phyloP scores from a whole-genome alignment of 2,329 filamentous ascomycete genomes.

The Ceratocystiopsis minuta region DNA sequence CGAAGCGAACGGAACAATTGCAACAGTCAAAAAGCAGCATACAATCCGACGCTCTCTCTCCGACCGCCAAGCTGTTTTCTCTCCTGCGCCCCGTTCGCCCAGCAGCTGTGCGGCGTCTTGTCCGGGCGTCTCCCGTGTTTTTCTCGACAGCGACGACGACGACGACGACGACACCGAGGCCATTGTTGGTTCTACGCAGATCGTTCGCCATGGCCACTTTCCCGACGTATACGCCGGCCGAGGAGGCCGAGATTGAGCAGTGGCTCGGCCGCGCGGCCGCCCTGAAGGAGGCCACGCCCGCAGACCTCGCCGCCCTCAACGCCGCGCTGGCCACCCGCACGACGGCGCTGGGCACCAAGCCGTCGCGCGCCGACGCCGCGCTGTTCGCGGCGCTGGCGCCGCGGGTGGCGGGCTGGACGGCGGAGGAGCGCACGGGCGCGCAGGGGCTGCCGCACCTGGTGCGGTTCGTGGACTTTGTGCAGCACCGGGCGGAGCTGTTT shows the following conservation, averaged over 20 bases:
- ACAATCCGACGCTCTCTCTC: background rate
- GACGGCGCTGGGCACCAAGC: conserved; percentile 76
- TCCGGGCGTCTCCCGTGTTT: conserved; percentile 15
- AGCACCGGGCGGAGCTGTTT: conserved; percentile 64
- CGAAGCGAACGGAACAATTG: background rate
- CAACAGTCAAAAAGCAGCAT: background rate
- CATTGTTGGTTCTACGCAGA: background rate
- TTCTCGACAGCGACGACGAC: background rate
- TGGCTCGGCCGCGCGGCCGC: conserved; percentile 68
- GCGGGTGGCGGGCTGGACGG: conserved; percentile 57
- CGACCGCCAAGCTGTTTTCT: conserved; percentile 22
- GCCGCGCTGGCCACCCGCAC: conserved; percentile 73
- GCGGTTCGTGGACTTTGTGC: conserved; percentile 82
- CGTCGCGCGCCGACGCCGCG: conserved; percentile 70
- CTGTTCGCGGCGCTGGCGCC: conserved; percentile 66
- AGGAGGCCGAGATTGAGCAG: conserved; percentile 75
- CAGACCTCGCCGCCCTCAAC: conserved; percentile 62
- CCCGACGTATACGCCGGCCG: conserved; percentile 55
- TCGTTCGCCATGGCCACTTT: conserved; percentile 40
- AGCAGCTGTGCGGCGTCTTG: conserved; percentile 15
- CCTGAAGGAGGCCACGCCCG: conserved; percentile 33
- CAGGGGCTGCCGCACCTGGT: conserved; percentile 82
- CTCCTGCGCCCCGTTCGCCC: conserved; percentile 17
- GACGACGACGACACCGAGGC: background rate
- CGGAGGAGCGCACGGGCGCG: conserved; percentile 79